Conservation (phyloP, 2,329 filamentous ascomycete species). For the Didymella pomorum region DNA sequence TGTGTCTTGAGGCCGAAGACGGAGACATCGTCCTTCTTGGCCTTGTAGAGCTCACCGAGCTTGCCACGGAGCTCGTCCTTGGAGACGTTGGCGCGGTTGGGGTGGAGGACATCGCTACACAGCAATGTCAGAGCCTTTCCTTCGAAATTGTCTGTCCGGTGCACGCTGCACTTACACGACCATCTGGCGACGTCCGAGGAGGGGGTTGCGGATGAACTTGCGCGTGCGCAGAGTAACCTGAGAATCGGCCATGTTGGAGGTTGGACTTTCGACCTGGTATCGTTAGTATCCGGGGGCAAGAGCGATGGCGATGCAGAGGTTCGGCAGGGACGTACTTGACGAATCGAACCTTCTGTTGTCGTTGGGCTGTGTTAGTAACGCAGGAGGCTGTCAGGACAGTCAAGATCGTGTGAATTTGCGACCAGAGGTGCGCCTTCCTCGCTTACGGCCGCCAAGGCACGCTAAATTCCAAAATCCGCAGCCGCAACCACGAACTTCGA, state of each 20-base stretch:
- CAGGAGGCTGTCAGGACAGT: constrained; percentile 22
- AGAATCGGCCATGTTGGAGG: constrained; percentile 80
- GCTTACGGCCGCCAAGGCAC: constrained; percentile 8
- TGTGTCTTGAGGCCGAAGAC: constrained; percentile 99
- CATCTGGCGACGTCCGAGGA: constrained; percentile 99
- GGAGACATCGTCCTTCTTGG: constrained; percentile 94
- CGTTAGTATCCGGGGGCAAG: constrained; percentile 27
- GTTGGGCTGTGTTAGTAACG: constrained; percentile 35
- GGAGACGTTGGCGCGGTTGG: constrained; percentile 96
- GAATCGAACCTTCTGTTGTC: constrained; percentile 47
- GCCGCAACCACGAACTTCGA: constrained; percentile 9
- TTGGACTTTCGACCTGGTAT: constrained; percentile 43
- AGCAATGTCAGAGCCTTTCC: constrained; percentile 41
- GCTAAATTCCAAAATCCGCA: constrained; percentile 8
- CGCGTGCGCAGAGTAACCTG: constrained; percentile 77
- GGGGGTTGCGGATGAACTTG: constrained; percentile 99
- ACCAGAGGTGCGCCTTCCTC: constrained; percentile 19
- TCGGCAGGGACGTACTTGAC: constrained; percentile 41
- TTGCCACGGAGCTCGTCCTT: constrained; percentile 98
- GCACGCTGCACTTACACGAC: constrained; percentile 76
- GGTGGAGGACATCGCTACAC: constrained; percentile 97
- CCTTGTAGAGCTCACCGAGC: constrained; percentile 96
- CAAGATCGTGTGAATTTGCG: constrained; percentile 7
- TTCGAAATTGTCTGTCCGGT: constrained; percentile 24
- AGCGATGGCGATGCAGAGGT: constrained; percentile 17